These are phyloP conservation scores for Suillus occidentalis DNA, from an alignment of 768 basidiomycete genomes.

Conservation along the genomic window DNA sequence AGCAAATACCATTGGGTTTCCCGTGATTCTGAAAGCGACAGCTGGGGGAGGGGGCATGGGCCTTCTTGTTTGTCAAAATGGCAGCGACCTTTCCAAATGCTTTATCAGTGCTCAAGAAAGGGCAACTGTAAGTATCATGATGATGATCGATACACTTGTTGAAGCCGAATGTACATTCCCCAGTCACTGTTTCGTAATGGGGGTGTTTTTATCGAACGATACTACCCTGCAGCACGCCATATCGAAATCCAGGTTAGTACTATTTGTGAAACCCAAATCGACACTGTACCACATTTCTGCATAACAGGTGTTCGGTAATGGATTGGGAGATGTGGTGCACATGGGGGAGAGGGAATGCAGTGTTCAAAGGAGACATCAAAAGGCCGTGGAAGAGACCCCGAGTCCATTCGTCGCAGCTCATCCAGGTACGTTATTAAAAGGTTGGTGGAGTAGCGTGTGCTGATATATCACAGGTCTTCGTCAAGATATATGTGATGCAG, in stretches of 20 bases:
- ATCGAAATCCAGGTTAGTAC: constrained; percentile 59
- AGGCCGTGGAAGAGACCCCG: constrained; percentile 69
- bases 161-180: background rate
- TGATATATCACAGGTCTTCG: constrained; percentile 38
- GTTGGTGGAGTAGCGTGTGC: background rate
- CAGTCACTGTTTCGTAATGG: constrained; percentile 50
- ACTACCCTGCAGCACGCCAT: constrained; percentile 55
- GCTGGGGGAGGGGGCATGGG: constrained; percentile 74
- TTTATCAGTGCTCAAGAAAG: constrained; percentile 40
- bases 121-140: constrained; percentile 40
- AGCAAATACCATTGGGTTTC: constrained; percentile 50
- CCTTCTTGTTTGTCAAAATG: constrained; percentile 50
- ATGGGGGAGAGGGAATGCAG: constrained; percentile 74
- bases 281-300: constrained; percentile 7
- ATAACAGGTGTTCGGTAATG: constrained; percentile 64
- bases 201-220: constrained; percentile 61
- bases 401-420: constrained; percentile 53
- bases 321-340: constrained; percentile 54
- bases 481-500: constrained; percentile 51
- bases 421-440: constrained; percentile 37
- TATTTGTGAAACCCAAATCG: background rate
- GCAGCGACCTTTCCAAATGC: constrained; percentile 35
- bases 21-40: constrained; percentile 66
- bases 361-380: constrained; percentile 68
- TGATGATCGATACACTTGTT: background rate